Percentiles rank a stretch among this genome's conserved stretches.
Conservation (phyloP, 169 alveolate species). For the Plasmodium cynomolgi region DNA sequence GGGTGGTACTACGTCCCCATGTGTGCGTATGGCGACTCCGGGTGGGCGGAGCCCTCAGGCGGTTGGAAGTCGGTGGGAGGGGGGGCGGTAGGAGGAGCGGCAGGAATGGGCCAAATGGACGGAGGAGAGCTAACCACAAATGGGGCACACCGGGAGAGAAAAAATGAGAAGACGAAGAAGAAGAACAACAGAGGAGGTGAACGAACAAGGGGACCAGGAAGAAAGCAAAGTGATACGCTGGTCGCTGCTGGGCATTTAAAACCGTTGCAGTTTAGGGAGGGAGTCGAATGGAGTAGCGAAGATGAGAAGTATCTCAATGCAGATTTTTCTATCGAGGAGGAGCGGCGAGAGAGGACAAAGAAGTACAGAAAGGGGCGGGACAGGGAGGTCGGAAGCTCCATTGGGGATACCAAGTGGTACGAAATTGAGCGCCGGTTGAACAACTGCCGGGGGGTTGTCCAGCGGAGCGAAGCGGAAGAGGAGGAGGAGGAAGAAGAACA, state of each 20-base stretch:
- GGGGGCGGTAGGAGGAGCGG: not conserved
- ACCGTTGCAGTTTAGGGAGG: constrained; percentile 41
- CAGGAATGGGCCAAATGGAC: not conserved
- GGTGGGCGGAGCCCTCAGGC: not conserved
- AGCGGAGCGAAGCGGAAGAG: not conserved
- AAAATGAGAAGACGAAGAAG: not conserved
- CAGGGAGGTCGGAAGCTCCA: not conserved
- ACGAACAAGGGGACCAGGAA: not conserved
- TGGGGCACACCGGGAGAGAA: not conserved
- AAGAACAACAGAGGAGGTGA: not conserved
- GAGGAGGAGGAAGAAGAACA: not conserved
- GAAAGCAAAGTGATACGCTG: not conserved
- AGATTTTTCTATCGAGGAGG: not conserved
- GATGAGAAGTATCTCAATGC: constrained; percentile 21
- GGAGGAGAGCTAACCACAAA: not conserved
- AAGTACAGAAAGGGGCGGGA: not conserved
- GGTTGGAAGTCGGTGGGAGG: not conserved
- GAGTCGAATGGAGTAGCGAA: constrained; percentile 53
- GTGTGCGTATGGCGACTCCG: not conserved
- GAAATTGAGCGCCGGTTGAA: constrained; percentile 43
- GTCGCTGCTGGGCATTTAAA: constrained; percentile 38
- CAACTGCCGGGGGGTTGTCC: constrained; percentile 45
- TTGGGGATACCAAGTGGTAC: constrained; percentile 59
- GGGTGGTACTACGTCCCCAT: not conserved
- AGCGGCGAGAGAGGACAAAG: not conserved